Conservation (phyloP, 1,284 basidiomycete species). For the Puccinia horiana region DNA sequence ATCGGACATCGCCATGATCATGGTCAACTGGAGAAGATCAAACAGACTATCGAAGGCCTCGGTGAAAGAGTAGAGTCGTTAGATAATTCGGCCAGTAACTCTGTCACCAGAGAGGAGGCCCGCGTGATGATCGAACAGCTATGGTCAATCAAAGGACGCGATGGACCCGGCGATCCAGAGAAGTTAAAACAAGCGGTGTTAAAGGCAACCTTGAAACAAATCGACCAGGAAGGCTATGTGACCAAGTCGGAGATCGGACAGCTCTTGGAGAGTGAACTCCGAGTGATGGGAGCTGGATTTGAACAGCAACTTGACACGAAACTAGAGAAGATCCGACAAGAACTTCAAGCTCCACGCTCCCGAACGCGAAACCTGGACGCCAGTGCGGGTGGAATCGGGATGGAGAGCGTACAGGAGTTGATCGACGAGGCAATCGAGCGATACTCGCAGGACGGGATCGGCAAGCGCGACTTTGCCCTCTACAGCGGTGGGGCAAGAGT, state of each 20-base stretch:
- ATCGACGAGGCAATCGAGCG: constrained; percentile 70
- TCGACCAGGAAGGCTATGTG: constrained; percentile 16
- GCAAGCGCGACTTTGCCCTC: constrained; percentile 78
- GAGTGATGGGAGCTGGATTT: constrained; percentile 19
- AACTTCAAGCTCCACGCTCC: constrained; percentile 7
- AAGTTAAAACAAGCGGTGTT: constrained; percentile 17
- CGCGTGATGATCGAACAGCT: constrained; percentile 31
- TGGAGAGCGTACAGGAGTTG: constrained; percentile 57
- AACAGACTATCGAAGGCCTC: constrained; percentile 16
- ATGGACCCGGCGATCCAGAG: not conserved
- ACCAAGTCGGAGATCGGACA: constrained; percentile 23
- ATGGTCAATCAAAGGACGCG: constrained; percentile 7
- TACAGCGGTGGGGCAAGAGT: constrained; percentile 77
- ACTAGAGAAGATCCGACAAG: constrained; percentile 29
- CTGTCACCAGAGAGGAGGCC: constrained; percentile 15
- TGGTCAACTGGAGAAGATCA: constrained; percentile 16
- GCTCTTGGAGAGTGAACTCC: constrained; percentile 8
- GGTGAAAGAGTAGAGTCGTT: not conserved
- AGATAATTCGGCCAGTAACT: not conserved
- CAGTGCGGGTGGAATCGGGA: not conserved
- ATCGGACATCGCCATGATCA: constrained; percentile 33
- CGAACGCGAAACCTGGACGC: not conserved
- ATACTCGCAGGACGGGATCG: constrained; percentile 75
- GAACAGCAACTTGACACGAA: constrained; percentile 22
- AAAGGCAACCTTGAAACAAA: constrained; percentile 6